phyloP scores from a whole-genome alignment of 2,329 filamentous ascomycete genomes.

The Penicillium corylophilum region DNA sequence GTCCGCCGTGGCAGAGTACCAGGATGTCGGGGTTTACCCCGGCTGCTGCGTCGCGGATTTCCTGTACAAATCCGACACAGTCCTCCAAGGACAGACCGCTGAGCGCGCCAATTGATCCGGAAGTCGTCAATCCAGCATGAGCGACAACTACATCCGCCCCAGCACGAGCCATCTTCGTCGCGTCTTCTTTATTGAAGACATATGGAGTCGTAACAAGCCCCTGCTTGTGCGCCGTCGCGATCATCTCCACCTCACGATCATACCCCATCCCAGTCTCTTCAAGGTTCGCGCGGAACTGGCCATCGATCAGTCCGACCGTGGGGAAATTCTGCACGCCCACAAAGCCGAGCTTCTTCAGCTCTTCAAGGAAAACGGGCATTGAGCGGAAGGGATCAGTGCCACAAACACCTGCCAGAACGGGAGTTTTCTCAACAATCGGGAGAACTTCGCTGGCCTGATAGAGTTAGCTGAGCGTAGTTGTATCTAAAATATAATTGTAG shows the following conservation, averaged over 20 bases:
- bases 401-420: conserved; percentile 69
- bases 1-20: conserved; percentile 69
- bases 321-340: conserved; percentile 72
- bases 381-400: conserved; percentile 68
- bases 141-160: conserved; percentile 68
- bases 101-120: conserved; percentile 63
- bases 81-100: conserved; percentile 63
- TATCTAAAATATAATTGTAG: not conserved
- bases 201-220: conserved; percentile 69
- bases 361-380: conserved; percentile 59
- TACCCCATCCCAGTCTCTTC: conserved; percentile 74
- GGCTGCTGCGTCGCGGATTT: conserved; percentile 61
- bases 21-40: conserved; percentile 59
- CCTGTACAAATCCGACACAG: conserved; percentile 61
- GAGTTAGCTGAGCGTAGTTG: not conserved
- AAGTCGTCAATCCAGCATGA: conserved; percentile 67
- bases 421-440: conserved; percentile 61
- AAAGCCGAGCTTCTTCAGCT: conserved; percentile 64
- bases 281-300: conserved; percentile 63
- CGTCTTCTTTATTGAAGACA: conserved; percentile 64
- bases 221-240: conserved; percentile 58
- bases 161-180: conserved; percentile 60
- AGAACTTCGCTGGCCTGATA: conserved; percentile 62
- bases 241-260: conserved; percentile 65
- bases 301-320: conserved; percentile 70